These are phyloP conservation scores for Harringtonia lauricola DNA, from an alignment of 2,329 filamentous ascomycete species.

Conservation along the genomic window DNA sequence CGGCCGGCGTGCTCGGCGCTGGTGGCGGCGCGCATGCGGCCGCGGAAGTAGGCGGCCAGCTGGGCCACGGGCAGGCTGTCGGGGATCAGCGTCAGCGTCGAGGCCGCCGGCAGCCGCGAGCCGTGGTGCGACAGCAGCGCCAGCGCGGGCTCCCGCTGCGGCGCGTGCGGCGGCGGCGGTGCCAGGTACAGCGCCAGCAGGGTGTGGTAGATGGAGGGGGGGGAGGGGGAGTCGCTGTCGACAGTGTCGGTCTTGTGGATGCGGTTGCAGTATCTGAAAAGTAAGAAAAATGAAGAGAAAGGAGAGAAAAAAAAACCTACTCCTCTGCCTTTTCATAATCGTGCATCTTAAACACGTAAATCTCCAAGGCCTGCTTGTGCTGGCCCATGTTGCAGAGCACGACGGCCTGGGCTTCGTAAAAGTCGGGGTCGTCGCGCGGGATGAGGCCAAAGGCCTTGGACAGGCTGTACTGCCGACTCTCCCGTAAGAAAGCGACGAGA, in stretches of 20 bases:
- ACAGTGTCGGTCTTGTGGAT: constrained; percentile 42
- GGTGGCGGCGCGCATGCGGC: constrained; percentile 79
- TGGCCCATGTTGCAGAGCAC: constrained; percentile 91
- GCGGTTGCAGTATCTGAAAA: constrained; percentile 71
- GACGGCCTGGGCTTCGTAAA: constrained; percentile 83
- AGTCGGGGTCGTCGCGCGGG: constrained; percentile 69
- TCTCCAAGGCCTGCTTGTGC: constrained; percentile 90
- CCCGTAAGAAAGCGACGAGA: constrained; percentile 63
- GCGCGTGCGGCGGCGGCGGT: constrained; percentile 61
- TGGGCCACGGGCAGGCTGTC: constrained; percentile 65
- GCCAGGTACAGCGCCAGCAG: constrained; percentile 82
- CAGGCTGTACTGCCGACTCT: constrained; percentile 71
- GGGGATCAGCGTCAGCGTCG: constrained; percentile 78
- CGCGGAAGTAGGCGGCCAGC: constrained; percentile 83
- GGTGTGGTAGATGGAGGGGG: constrained; percentile 80
- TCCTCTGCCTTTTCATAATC: constrained; percentile 88
- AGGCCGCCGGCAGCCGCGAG: constrained; percentile 76
- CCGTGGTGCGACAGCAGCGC: constrained; percentile 86
- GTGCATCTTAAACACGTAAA: constrained; percentile 90
- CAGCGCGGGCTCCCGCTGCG: constrained; percentile 69
- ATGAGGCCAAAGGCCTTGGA: constrained; percentile 67
- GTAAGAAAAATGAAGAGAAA: constrained; percentile 4
- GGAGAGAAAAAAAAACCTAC: constrained; percentile 34
- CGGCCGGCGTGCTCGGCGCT: constrained; percentile 70
- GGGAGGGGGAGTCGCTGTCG: constrained; percentile 8